Conservation (phyloP, 495 filamentous ascomycete genomes). For the Penicillium paxilli region DNA sequence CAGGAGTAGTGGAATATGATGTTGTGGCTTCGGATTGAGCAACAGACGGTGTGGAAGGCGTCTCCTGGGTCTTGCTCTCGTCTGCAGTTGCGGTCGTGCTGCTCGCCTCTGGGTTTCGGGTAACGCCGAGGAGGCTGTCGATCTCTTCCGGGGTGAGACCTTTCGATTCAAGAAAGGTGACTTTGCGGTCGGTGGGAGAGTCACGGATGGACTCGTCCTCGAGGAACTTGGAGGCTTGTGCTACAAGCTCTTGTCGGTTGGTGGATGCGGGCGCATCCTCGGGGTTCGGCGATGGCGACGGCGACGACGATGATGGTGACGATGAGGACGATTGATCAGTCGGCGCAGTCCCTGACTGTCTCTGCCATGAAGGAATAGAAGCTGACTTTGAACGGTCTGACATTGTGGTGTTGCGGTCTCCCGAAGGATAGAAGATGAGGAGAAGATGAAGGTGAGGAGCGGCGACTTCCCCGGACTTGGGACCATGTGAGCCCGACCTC, state of each 20-base stretch:
- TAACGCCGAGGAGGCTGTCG: constrained; percentile 58
- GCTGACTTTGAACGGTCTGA: constrained; percentile 34
- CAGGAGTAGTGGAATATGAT: constrained; percentile 11
- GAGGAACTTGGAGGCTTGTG: constrained; percentile 78
- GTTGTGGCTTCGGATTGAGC: constrained; percentile 14
- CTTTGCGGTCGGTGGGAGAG: constrained; percentile 69
- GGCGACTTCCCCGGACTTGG: constrained; percentile 21
- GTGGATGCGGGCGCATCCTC: constrained; percentile 31
- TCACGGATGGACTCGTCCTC: constrained; percentile 72
- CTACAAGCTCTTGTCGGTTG: constrained; percentile 51
- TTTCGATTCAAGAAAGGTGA: constrained; percentile 77
- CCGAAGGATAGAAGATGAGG: background rate
- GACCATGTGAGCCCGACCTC: constrained; percentile 36
- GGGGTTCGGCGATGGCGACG: constrained; percentile 32
- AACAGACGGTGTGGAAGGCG: constrained; percentile 10
- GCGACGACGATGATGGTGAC: constrained; percentile 17
- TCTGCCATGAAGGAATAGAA: constrained; percentile 53
- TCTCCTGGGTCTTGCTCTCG: constrained; percentile 17
- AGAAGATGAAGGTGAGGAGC: constrained; percentile 9
- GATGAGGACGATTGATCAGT: constrained; percentile 19
- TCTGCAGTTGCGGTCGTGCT: constrained; percentile 21
- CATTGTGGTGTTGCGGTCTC: constrained; percentile 28
- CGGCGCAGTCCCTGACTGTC: constrained; percentile 15
- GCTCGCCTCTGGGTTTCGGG: constrained; percentile 37
- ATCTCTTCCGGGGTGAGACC: constrained; percentile 70